Evolutionary conservation across 2,329 filamentous ascomycete genomes (phyloP).

Genomic region (Ophiosphaerella herpotricha): DNA sequence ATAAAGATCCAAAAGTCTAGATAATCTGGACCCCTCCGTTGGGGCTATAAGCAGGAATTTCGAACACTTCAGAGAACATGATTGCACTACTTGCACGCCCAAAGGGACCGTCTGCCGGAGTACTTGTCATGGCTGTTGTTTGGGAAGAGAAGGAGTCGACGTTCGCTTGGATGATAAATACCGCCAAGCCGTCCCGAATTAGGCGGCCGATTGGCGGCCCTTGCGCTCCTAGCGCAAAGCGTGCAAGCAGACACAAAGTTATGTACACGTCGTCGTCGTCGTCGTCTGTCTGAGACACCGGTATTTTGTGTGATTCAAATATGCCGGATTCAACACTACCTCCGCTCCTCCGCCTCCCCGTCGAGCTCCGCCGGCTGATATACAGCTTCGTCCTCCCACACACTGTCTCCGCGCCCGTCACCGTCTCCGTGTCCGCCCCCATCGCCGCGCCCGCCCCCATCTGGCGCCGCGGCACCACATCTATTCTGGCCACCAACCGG

Average conservation of each 20-base stretch:
- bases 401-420: conserved; percentile 28
- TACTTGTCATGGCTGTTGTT: conserved; percentile 36
- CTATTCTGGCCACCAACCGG: conserved; percentile 45
- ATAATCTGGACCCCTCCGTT: conserved; percentile 56
- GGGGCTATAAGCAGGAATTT: conserved; percentile 55
- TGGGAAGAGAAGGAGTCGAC: conserved; percentile 33
- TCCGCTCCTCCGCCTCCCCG: conserved; percentile 45
- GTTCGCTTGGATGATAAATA: conserved; percentile 13
- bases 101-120: conserved; percentile 25
- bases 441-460: too few relatives aligned
- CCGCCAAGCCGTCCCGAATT: conserved; percentile 23
- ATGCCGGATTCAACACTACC: conserved; percentile 3
- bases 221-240: neutral
- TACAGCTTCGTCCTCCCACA: conserved; percentile 49
- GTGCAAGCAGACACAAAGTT: neutral
- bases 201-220: conserved; percentile 21
- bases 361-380: conserved; percentile 52
- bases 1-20: conserved; percentile 44
- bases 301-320: too few relatives aligned
- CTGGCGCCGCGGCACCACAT: conserved; percentile 51
- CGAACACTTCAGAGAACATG: conserved; percentile 28
- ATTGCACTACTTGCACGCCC: conserved; percentile 27
- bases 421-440: too few relatives aligned
- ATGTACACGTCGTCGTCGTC: too few relatives aligned
- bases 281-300: too few relatives aligned